Conservation (phyloP, 352 stramenopile genomes). For the Blastocystis sp. region DNA sequence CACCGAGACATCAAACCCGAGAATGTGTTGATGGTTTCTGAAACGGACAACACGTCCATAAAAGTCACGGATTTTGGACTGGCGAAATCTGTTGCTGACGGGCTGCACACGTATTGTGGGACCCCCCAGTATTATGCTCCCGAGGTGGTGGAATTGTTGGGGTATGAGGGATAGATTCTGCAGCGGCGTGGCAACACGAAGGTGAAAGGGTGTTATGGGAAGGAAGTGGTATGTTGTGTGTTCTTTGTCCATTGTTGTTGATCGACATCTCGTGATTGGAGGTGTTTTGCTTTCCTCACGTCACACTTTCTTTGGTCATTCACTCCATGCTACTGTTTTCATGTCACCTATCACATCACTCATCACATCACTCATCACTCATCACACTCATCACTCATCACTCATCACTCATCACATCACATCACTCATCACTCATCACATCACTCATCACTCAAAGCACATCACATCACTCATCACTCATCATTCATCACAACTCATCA, state of each 20-base stretch:
- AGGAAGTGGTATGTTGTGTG: not conserved
- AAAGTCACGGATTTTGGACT: slow-evolving; percentile 84
- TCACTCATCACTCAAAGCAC: too few relatives aligned
- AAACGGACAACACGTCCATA: slow-evolving; percentile 76
- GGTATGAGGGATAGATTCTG: not conserved
- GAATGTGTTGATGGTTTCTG: slow-evolving; percentile 81
- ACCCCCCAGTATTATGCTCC: slow-evolving; percentile 66
- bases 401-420: too few relatives aligned
- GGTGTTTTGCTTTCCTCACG: not conserved
- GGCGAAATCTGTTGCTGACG: slow-evolving; percentile 71
- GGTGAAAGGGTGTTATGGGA: not conserved
- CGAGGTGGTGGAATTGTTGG: not conserved
- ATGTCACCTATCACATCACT: not conserved
- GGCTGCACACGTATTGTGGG: slow-evolving; percentile 47
- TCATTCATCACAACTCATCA: too few relatives aligned
- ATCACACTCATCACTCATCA: too few relatives aligned
- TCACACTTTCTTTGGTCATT: not conserved
- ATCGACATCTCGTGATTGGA: not conserved
- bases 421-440: too few relatives aligned
- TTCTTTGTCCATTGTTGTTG: not conserved
- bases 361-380: too few relatives aligned
- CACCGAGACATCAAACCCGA: slow-evolving; percentile 84
- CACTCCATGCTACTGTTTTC: not conserved
- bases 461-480: too few relatives aligned
- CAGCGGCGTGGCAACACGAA: not conserved